Conservation (phyloP, 2,329 filamentous ascomycete genomes). For the Fusarium redolens region DNA sequence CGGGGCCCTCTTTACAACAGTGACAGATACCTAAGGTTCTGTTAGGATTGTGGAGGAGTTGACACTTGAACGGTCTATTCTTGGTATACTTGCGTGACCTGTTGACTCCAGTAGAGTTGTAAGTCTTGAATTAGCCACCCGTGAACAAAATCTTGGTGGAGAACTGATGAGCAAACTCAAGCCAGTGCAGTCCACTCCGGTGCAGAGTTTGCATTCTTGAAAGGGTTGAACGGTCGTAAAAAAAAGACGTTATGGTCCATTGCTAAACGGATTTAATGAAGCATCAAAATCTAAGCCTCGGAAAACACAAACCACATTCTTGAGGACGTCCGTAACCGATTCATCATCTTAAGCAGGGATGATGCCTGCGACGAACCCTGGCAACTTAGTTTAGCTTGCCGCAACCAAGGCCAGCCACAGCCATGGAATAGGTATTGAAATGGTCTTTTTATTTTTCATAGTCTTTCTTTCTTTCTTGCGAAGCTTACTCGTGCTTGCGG, state of each 20-base stretch:
- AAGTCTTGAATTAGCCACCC: slow-evolving; percentile 36
- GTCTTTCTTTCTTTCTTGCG: not conserved
- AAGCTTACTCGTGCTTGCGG: slow-evolving; percentile 8
- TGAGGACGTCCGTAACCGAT: slow-evolving; percentile 4
- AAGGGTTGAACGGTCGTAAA: not conserved
- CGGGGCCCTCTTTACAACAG: not conserved
- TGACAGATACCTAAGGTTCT: not conserved
- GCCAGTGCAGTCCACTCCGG: not conserved
- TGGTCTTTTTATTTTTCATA: not conserved
- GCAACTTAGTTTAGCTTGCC: slow-evolving; percentile 9
- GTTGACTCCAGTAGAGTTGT: slow-evolving; percentile 1
- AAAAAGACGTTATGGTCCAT: not conserved
- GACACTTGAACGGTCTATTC: slow-evolving; percentile 15
- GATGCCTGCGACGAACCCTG: slow-evolving; percentile 15
- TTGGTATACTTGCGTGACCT: slow-evolving; percentile 16
- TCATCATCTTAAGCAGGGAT: slow-evolving; percentile 25
- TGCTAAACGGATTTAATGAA: not conserved
- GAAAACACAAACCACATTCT: slow-evolving; percentile 15
- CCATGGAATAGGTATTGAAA: not conserved
- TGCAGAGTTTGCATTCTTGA: not conserved
- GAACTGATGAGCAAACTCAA: not conserved
- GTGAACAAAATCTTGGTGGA: slow-evolving; percentile 29
- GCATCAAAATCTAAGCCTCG: not conserved
- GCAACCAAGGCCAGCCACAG: slow-evolving; percentile 12
- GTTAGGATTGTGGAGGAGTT: slow-evolving; percentile 1